A percentile compares a stretch with the other conserved stretches of the same genome.
These are phyloP conservation scores for Trichoderma reesei DNA, from an alignment of 495 filamentous ascomycete genomes.

Conservation along the genomic window DNA sequence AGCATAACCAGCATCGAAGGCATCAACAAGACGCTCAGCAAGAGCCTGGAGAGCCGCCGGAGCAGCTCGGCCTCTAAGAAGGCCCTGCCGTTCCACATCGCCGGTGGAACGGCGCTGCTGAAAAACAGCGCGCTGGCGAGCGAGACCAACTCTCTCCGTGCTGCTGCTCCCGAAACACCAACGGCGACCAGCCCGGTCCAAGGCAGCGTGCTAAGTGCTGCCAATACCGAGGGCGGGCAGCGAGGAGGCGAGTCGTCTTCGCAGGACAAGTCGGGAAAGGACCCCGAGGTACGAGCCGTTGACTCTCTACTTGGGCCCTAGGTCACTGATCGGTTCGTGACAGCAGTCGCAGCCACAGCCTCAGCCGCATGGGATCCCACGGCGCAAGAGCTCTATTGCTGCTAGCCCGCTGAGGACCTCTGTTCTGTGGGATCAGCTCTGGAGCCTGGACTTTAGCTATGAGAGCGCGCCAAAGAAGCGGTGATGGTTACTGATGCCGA, in stretches of 20 bases:
- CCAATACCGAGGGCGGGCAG: background rate
- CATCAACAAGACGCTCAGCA: conserved; percentile 67
- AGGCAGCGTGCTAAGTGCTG: conserved; percentile 7
- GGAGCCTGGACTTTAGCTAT: conserved; percentile 39
- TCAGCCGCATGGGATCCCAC: conserved; percentile 24
- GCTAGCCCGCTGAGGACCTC: conserved; percentile 32
- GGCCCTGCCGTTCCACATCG: conserved; percentile 38
- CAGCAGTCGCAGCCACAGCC: conserved; percentile 13
- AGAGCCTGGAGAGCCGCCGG: conserved; percentile 80
- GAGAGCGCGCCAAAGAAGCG: conserved; percentile 20
- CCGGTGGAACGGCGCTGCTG: conserved; percentile 23
- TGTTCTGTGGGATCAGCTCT: conserved; percentile 46
- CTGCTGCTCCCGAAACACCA: conserved; percentile 28
- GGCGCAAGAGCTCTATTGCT: conserved; percentile 12
- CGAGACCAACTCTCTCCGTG: conserved; percentile 40
- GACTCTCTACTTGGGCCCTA: conserved; percentile 25
- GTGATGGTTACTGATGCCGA: background rate
- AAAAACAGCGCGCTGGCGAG: conserved; percentile 36
- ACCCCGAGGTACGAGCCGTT: conserved; percentile 26
- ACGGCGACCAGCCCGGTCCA: conserved; percentile 28
- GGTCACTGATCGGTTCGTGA: conserved; percentile 13
- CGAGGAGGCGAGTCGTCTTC: conserved; percentile 1
- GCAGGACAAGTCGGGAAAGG: conserved; percentile 13
- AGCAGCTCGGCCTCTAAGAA: conserved; percentile 78
- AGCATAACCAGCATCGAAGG: conserved; percentile 48